Base-by-base conservation (phyloP, 2,329 filamentous ascomycete species). In the Trichoderma breve region DNA sequence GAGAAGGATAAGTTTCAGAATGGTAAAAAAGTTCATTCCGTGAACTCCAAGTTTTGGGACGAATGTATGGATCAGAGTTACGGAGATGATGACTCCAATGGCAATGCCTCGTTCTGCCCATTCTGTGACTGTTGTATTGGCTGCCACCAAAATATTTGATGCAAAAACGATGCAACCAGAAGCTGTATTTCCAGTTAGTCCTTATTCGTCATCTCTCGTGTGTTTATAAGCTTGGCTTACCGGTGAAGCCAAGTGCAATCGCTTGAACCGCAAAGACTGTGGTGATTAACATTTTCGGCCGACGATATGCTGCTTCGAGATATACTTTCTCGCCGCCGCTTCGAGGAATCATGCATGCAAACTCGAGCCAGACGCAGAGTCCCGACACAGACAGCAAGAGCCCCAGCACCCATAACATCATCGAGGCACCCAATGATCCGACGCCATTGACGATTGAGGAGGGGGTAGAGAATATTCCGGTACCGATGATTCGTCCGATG, bases 401-500 rank as follows among this genome's bases (percentile, higher is more conserved):
- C 6, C 75, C 75, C 58, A 75, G 64, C 3, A 75, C 72, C 74
- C 74, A 76, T 4, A 76, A 55, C 8, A 76, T 24, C 58, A 76
- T 69, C 4, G 74, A 72, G 24, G 74, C 74, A 14, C 74, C 74
- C 12, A 76, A 73, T 53, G 74, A 75, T 51, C 74, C 74, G 24
- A 76, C 67, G 18, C 74, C 67, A 43, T 71, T 65, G 68, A 75
- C 73, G 12, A 76, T 75, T 28, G 74, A 74, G 5, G 74, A 76
- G 3, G 74, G 74, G 4, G 74, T 75, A 8, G 74, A 74, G 30
- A 76, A 76, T 60, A 76, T 76, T 53, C 74, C 74, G 4, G 74
- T 76, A 18, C 74, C 74, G n/a, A 76, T 73, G 47, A 76, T 76
- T 71, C 74, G 74, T 11, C 74, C 74, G 70, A 76, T 70, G 55